Evolutionary conservation across 2,329 filamentous ascomycete species (phyloP).

Genomic region (Botrytis aclada): DNA sequence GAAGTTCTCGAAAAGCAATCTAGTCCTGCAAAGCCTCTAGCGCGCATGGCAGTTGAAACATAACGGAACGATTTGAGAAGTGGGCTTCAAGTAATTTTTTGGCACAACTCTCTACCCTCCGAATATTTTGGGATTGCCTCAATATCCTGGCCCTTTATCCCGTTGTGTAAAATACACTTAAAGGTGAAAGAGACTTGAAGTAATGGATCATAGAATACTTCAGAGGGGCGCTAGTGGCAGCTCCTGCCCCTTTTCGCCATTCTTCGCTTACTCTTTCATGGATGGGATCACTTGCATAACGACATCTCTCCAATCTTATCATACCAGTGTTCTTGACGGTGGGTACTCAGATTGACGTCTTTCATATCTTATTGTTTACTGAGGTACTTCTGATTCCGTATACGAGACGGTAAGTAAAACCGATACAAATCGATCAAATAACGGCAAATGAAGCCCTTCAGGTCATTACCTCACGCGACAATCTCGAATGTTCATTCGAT

Average conservation of each 20-base stretch:
- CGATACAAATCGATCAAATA: neutral
- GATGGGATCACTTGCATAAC: neutral
- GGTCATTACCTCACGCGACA: neutral
- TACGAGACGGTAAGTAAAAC: neutral
- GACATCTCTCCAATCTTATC: neutral
- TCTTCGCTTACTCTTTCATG: neutral
- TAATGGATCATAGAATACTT: neutral
- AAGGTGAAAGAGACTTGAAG: neutral
- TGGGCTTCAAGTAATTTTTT: neutral
- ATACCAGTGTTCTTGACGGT: neutral
- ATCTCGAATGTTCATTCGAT: neutral
- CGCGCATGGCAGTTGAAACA: neutral
- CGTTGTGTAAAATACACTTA: neutral
- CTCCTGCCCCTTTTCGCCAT: neutral
- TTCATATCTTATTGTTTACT: neutral
- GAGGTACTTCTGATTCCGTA: neutral
- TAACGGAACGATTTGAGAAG: neutral
- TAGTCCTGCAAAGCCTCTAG: neutral
- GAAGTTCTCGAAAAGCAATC: too few species aligned
- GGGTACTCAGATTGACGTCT: neutral
- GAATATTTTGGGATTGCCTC: neutral
- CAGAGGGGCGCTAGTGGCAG: neutral
- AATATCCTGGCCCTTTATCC: too few species aligned
- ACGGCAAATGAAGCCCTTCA: neutral
- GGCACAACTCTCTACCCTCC: neutral